phyloP scores from a whole-genome alignment of 805 yeast genomes.

The Spencermartinsiella europaea region DNA sequence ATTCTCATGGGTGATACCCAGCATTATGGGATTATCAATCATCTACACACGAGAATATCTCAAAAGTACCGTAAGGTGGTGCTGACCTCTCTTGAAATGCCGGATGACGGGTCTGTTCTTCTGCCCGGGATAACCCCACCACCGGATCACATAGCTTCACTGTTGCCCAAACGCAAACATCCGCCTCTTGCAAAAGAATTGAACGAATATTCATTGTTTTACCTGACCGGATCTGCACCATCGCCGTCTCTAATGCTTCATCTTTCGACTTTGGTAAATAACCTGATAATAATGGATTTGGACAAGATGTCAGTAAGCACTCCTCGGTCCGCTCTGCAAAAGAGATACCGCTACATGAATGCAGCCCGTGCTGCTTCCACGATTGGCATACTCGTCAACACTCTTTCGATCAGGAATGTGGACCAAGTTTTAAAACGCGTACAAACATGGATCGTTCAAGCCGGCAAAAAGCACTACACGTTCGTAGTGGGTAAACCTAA shows the following conservation, averaged over 20 bases:
- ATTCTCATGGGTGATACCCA: conserved; percentile 74
- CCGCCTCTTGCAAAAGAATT: conserved; percentile 24
- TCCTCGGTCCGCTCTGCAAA: conserved; percentile 74
- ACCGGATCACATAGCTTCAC: conserved; percentile 6
- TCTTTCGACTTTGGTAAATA: conserved; percentile 63
- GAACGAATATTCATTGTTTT: conserved; percentile 56
- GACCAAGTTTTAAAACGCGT: conserved; percentile 59
- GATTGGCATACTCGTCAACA: conserved; percentile 84
- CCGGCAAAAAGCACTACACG: conserved; percentile 87
- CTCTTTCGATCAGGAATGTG: conserved; percentile 75
- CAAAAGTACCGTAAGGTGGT: conserved; percentile 31
- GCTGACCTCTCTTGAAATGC: conserved; percentile 18
- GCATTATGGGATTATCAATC: conserved; percentile 41
- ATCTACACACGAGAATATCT: conserved; percentile 36
- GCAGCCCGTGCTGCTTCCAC: conserved; percentile 89
- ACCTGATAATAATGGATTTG: conserved; percentile 50
- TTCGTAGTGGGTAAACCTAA: conserved; percentile 98
- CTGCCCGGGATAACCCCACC: not conserved
- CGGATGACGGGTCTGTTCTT: conserved; percentile 2
- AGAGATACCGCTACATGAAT: conserved; percentile 81
- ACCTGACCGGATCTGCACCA: conserved; percentile 47
- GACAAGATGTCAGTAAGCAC: conserved; percentile 11
- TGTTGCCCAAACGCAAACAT: conserved; percentile 23
- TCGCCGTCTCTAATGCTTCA: conserved; percentile 73
- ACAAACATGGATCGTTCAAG: conserved; percentile 54